Base-by-base conservation (phyloP, 2,329 filamentous ascomycete genomes). In the Pseudogymnoascus sp. region DNA sequence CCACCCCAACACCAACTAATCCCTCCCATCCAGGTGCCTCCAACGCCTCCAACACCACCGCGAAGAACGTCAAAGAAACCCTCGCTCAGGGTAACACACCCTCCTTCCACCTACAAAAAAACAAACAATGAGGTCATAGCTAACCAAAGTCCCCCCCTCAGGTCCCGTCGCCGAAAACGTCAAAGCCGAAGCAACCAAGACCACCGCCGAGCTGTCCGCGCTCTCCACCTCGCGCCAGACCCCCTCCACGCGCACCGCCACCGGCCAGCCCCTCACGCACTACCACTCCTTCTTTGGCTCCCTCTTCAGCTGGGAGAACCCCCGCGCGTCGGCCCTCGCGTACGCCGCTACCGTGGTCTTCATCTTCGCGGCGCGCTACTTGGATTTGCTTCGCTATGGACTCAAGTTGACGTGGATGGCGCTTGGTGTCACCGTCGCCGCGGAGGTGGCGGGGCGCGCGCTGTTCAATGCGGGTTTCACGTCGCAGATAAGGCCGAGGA, bases 271-370 rank as follows among this genome's bases (percentile, higher is more conserved):
- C 61, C 76, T 88, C 72, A 88, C 85, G 65, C 85, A 88, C 76
- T 90, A 89, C 75, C 86, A 89, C 78, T 89, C 85, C 14, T 85
- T 89, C 77, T 89, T 90, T 76, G 83, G 82, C 61, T 85, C 87
- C 74, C 80, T 90, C 64, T 79, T 90, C 67, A 88, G 86, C 69
- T 89, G 87, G 85, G 81, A 87, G 73, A 86, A 87, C 74, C 85
- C 85, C 73, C 83, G 85, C 70, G 85, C 85, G 66, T 88, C 87
- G 28, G 84, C 78, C 63, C 85, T 90, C 72, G 85, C 86, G 68
- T 89, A 88, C 71, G 77, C 76, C 67, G 78, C 82, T 61, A 78
- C 83, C 67, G 78, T 89, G 65, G 71, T 80, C 57, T 73, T 83
- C 70, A 89, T 90, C 75, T 81, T 89, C 72, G 80, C 83, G 66